phyloP scores from a whole-genome alignment of 306 rosid genomes.

The Prunus padus region DNA sequence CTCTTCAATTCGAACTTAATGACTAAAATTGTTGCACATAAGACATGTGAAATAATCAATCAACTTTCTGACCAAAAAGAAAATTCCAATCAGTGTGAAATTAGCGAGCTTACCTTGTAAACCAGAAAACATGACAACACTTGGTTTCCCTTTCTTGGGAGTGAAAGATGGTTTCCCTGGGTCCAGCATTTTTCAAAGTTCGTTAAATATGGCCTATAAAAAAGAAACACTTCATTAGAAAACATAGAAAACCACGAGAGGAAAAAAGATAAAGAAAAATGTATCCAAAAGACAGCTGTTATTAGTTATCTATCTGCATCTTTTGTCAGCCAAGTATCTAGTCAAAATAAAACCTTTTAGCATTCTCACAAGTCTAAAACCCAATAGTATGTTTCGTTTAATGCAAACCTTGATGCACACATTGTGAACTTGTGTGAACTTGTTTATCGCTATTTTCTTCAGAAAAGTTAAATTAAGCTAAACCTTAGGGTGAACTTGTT shows the following conservation, averaged over 20 bases:
- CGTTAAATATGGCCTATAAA: conserved; percentile 75
- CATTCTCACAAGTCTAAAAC: too few relatives aligned
- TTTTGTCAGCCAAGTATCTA: not conserved
- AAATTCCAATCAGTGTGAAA: conserved; percentile 8
- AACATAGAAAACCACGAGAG: conserved; percentile 24
- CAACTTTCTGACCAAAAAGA: too few relatives aligned
- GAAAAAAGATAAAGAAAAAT: conserved; percentile 33
- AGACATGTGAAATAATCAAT: too few relatives aligned
- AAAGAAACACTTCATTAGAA: conserved; percentile 24
- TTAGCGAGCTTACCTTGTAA: conserved; percentile 62
- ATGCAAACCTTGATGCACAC: not conserved
- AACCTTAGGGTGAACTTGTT: not conserved
- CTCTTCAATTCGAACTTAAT: too few relatives aligned
- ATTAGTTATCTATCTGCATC: not conserved
- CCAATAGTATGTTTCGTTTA: not conserved
- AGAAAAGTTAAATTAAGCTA: not conserved
- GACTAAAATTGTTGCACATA: too few relatives aligned
- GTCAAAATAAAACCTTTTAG: too few relatives aligned
- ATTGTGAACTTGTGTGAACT: not conserved
- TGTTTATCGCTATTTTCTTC: not conserved
- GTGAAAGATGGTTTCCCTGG: conserved; percentile 83
- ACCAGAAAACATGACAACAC: conserved; percentile 86
- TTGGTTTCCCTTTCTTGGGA: conserved; percentile 79
- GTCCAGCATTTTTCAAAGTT: conserved; percentile 88
- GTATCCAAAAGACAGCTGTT: not conserved